A percentile compares a stretch with the other conserved stretches of the same genome.
These are phyloP conservation scores for Carex parvula DNA, from an alignment of 176 grass and related monocot genomes.

Conservation along the genomic window DNA sequence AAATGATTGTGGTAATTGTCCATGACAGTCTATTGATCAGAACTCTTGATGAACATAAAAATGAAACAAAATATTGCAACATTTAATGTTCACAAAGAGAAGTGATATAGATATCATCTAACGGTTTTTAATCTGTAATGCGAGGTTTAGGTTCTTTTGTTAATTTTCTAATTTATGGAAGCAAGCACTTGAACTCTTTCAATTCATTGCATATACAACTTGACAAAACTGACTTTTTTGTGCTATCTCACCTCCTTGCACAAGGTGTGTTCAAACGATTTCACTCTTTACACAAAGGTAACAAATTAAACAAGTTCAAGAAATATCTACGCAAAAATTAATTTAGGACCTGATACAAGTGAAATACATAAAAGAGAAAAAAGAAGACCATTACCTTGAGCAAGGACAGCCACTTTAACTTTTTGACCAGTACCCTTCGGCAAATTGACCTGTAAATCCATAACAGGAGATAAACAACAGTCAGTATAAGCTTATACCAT, in stretches of 20 bases:
- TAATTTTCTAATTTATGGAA: not conserved
- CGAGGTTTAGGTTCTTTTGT: not conserved
- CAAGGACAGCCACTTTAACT: slow-evolving; percentile 83
- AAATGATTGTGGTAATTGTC: not conserved
- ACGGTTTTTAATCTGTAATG: not conserved
- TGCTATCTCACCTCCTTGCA: not conserved
- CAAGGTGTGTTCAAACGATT: slow-evolving; percentile 20
- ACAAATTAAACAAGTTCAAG: not conserved
- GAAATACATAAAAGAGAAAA: not conserved
- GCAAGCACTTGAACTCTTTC: not conserved
- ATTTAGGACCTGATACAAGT: not conserved
- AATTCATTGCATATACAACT: not conserved
- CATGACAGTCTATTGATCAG: not conserved
- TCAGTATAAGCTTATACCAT: not conserved
- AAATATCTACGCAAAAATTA: slow-evolving; percentile 7
- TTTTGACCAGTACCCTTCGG: slow-evolving; percentile 90
- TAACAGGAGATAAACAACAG: not conserved
- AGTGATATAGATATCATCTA: slow-evolving; percentile 2
- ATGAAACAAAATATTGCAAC: slow-evolving; percentile 2
- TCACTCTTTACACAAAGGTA: slow-evolving; percentile 7
- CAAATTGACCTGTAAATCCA: slow-evolving; percentile 76
- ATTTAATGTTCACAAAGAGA: not conserved
- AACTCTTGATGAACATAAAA: not conserved
- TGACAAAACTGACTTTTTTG: not conserved
- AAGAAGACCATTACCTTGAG: slow-evolving; percentile 52